Conservation (phyloP, 2,329 filamentous ascomycete genomes). For the Macrophomina phaseolina region DNA sequence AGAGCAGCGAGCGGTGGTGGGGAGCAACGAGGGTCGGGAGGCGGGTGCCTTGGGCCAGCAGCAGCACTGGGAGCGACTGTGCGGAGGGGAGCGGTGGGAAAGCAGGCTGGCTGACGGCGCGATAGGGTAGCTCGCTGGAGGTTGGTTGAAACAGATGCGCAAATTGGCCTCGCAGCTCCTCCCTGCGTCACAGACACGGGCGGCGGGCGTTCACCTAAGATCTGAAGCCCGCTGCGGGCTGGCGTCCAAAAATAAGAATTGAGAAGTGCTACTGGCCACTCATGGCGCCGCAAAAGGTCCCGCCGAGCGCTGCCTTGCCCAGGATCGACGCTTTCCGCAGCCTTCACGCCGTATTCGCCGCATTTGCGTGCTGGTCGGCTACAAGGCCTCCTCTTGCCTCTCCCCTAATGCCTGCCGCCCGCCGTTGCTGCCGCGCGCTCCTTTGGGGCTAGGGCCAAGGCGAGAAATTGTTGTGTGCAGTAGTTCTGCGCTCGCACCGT, state of each 20-base stretch:
- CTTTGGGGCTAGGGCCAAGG: slow-evolving; percentile 9
- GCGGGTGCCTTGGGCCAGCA: slow-evolving; percentile 3
- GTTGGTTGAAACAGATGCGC: slow-evolving; percentile 18
- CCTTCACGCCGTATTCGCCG: neutral
- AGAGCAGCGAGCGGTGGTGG: slow-evolving; percentile 13
- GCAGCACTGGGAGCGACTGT: slow-evolving; percentile 4
- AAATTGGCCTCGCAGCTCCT: slow-evolving; percentile 17
- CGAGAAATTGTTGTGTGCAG: slow-evolving; percentile 24
- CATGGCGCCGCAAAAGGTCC: no score
- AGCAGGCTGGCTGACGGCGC: neutral
- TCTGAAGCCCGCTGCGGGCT: slow-evolving; percentile 9
- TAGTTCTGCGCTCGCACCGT: slow-evolving; percentile 11
- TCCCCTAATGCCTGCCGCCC: neutral
- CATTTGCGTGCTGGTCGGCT: neutral
- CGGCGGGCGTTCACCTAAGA: slow-evolving; percentile 9
- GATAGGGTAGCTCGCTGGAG: slow-evolving; percentile 18
- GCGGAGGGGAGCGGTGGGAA: neutral
- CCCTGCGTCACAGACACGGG: slow-evolving; percentile 24
- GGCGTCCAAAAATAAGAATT: slow-evolving; percentile 1
- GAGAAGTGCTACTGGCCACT: no score
- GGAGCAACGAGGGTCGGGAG: slow-evolving; percentile 23
- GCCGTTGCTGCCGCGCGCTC: slow-evolving; percentile 4
- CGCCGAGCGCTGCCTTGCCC: neutral
- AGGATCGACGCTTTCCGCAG: slow-evolving; percentile 16
- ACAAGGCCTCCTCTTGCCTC: neutral